phyloP scores from a whole-genome alignment of 2,329 filamentous ascomycete genomes.

The Colletotrichum gigasporum region DNA sequence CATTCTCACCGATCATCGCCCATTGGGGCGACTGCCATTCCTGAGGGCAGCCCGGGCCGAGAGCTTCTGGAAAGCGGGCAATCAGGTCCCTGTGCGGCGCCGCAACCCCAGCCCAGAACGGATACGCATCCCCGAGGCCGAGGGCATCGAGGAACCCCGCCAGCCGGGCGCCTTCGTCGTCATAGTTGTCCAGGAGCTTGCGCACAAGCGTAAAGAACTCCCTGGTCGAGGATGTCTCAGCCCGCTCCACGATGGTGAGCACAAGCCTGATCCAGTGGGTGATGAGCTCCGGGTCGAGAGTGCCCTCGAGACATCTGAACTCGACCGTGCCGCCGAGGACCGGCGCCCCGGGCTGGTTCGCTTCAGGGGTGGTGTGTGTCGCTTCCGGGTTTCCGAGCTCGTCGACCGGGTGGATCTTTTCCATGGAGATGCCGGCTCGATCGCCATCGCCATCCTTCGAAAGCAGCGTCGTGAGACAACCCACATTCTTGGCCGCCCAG shows the following conservation, averaged over 20 bases:
- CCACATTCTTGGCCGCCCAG: neutral
- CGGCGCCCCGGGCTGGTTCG: neutral
- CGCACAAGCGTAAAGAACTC: neutral
- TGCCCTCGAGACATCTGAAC: constrained; percentile 18
- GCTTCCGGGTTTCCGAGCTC: neutral
- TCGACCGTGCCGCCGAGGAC: constrained; percentile 3
- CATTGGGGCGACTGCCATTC: no score
- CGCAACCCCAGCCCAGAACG: neutral
- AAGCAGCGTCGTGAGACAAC: no score
- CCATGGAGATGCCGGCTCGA: neutral
- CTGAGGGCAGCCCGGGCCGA: no score
- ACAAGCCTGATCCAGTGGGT: neutral
- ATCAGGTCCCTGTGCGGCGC: neutral
- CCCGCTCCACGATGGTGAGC: neutral
- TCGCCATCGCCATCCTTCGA: no score
- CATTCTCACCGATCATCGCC: no score
- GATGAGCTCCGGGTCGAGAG: constrained; percentile 12
- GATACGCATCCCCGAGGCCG: neutral
- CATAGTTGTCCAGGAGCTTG: neutral
- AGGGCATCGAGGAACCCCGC: neutral
- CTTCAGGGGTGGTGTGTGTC: no score
- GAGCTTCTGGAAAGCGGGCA: neutral
- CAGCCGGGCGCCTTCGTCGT: neutral
- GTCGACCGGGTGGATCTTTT: neutral
- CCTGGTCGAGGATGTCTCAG: neutral